Conservation (phyloP, 1,284 basidiomycete species). For the Ganoderma lingzhi region DNA sequence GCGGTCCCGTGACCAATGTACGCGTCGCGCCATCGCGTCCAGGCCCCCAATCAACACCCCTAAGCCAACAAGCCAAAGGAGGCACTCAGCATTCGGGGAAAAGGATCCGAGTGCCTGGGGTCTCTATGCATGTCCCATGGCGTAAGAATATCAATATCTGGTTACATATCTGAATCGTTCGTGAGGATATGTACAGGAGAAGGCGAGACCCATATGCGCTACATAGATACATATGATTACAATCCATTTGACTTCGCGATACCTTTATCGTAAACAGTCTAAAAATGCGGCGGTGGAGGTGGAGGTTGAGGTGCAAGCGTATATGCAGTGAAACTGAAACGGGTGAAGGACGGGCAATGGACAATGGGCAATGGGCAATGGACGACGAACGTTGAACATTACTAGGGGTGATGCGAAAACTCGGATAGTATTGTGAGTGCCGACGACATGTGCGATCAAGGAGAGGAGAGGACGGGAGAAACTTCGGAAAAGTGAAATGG, state of each 20-base stretch:
- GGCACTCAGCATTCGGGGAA: background rate
- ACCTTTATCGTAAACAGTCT: conserved; percentile 22
- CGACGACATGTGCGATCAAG: conserved; percentile 1
- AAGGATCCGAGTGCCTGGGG: background rate
- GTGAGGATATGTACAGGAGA: conserved; percentile 5
- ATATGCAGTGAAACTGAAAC: background rate
- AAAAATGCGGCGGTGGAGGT: conserved; percentile 13
- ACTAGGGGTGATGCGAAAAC: background rate
- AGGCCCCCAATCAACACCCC: background rate
- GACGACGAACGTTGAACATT: background rate
- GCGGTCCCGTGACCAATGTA: conserved; percentile 13
- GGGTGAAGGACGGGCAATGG: background rate
- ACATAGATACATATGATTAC: conserved; percentile 24
- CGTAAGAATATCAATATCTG: background rate
- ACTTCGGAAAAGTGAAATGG: background rate
- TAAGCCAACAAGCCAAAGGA: too few relatives aligned
- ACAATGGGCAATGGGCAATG: background rate
- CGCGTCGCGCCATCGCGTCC: conserved; percentile 12
- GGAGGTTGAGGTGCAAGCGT: background rate
- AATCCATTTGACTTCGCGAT: conserved; percentile 21
- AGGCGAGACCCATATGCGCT: background rate
- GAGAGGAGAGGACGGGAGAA: background rate
- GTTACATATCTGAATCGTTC: background rate
- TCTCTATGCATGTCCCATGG: background rate
- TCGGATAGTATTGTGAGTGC: conserved; percentile 5